Evolutionary conservation across 208 protist species (phyloP).

Genomic region (Leptomonas pyrrhocoris): DNA sequence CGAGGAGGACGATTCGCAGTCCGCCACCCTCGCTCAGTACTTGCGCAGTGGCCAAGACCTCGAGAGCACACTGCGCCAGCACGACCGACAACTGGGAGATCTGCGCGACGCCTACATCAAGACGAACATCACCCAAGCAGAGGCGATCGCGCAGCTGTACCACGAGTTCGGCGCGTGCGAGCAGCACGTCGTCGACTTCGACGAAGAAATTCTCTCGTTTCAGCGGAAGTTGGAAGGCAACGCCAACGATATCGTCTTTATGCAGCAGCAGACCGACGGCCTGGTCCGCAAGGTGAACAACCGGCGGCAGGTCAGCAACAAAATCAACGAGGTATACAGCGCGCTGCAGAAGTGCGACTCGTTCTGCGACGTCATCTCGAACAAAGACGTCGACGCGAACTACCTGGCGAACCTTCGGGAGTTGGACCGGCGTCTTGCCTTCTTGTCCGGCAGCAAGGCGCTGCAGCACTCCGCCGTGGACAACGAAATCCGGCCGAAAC

Average conservation of each 20-base stretch:
- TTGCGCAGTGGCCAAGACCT: constrained; percentile 62
- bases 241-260: constrained; percentile 78
- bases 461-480: constrained; percentile 80
- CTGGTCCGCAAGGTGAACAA: constrained; percentile 77
- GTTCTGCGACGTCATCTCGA: constrained; percentile 78
- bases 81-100: constrained; percentile 68
- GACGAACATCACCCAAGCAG: constrained; percentile 58
- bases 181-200: constrained; percentile 79
- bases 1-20: constrained; percentile 43
- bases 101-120: constrained; percentile 70
- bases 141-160: constrained; percentile 69
- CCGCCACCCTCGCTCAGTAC: constrained; percentile 46
- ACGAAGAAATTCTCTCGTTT: constrained; percentile 83
- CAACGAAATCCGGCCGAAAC: constrained; percentile 78
- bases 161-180: constrained; percentile 73
- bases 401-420: constrained; percentile 77
- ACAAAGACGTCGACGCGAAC: constrained; percentile 65
- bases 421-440: constrained; percentile 69
- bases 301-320: constrained; percentile 70
- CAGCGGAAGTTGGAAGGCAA: constrained; percentile 76
- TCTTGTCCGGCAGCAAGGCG: constrained; percentile 74
- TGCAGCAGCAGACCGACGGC: constrained; percentile 79
- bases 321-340: constrained; percentile 83
- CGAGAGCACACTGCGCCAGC: constrained; percentile 38
- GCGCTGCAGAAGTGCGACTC: constrained; percentile 82